Percentiles rank a stretch among this genome's conserved stretches.
Conservation (phyloP, 2,329 filamentous ascomycete species). For the Fusarium duplospermum region DNA sequence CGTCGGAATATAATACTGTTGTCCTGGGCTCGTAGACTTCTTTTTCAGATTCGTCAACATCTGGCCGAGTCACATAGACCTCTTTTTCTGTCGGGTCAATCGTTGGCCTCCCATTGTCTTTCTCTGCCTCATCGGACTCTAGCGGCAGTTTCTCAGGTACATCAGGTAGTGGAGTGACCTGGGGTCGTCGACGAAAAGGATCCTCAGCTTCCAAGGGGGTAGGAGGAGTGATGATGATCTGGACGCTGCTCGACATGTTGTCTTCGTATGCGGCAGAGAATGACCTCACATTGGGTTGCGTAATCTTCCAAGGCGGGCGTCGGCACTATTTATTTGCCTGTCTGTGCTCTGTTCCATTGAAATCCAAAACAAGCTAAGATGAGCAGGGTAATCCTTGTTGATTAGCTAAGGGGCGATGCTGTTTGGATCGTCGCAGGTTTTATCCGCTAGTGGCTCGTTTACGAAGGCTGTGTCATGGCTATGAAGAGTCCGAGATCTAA, state of each 20-base stretch:
- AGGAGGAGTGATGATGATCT: constrained; percentile 33
- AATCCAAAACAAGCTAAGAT: neutral
- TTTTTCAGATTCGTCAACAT: constrained; percentile 6
- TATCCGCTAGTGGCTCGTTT: neutral
- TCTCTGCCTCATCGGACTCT: neutral
- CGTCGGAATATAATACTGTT: neutral
- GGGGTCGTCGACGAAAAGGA: neutral
- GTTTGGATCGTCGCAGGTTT: neutral
- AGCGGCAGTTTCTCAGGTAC: constrained; percentile 2
- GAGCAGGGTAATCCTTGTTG: constrained; percentile 17
- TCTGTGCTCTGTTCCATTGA: neutral
- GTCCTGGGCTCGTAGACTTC: neutral
- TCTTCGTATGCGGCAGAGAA: neutral
- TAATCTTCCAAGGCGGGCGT: neutral
- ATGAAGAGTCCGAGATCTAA: neutral
- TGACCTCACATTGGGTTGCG: neutral
- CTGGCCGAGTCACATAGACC: neutral
- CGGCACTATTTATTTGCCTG: neutral
- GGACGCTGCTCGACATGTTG: constrained; percentile 1
- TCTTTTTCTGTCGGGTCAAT: constrained; percentile 19
- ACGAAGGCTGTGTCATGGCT: neutral
- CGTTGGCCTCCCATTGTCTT: neutral
- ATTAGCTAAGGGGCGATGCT: constrained; percentile 15
- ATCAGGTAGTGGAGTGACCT: constrained; percentile 9
- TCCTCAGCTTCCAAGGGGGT: constrained; percentile 17